Percentiles rank a stretch among this genome's conserved stretches.
Conservation (phyloP, 441 rosid genomes). For the Adansonia rubrostipa region DNA sequence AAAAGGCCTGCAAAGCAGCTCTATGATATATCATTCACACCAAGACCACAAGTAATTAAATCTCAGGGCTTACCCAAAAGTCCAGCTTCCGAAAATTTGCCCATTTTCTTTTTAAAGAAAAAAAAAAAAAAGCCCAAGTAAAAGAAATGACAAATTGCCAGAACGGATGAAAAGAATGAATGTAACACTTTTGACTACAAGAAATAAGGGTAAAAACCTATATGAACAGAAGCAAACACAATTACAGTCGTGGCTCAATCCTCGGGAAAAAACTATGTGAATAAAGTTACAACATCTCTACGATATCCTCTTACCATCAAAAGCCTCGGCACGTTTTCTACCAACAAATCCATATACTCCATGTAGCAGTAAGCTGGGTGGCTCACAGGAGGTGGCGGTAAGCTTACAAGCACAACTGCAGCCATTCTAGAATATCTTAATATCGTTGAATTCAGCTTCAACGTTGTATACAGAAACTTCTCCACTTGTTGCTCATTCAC, state of each 20-base stretch:
- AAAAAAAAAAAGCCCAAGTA: too few species aligned
- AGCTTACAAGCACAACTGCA: conserved; percentile 93
- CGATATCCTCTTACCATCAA: conserved; percentile 98
- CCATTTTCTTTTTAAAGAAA: too few species aligned
- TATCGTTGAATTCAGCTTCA: conserved; percentile 92
- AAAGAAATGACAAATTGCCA: neutral
- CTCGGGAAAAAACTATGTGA: conserved; percentile 57
- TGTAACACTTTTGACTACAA: conserved; percentile 30
- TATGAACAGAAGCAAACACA: conserved; percentile 34
- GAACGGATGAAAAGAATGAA: conserved; percentile 41
- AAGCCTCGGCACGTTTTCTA: conserved; percentile 90
- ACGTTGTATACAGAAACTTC: conserved; percentile 86
- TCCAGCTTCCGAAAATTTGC: too few species aligned
- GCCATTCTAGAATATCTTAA: conserved; percentile 94
- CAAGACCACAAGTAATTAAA: too few species aligned
- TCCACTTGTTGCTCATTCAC: conserved; percentile 94
- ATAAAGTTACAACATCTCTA: conserved; percentile 94
- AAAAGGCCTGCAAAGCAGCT: too few species aligned
- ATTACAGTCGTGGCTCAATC: conserved; percentile 15
- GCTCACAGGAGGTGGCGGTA: conserved; percentile 85
- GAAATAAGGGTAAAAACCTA: conserved; percentile 18
- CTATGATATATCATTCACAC: too few species aligned
- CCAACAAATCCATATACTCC: conserved; percentile 99
- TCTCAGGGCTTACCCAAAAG: too few species aligned
- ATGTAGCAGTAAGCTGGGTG: conserved; percentile 96